Evolutionary conservation across 2,329 filamentous ascomycete genomes (phyloP).

Genomic region (Scolecobasidium constrictum): DNA sequence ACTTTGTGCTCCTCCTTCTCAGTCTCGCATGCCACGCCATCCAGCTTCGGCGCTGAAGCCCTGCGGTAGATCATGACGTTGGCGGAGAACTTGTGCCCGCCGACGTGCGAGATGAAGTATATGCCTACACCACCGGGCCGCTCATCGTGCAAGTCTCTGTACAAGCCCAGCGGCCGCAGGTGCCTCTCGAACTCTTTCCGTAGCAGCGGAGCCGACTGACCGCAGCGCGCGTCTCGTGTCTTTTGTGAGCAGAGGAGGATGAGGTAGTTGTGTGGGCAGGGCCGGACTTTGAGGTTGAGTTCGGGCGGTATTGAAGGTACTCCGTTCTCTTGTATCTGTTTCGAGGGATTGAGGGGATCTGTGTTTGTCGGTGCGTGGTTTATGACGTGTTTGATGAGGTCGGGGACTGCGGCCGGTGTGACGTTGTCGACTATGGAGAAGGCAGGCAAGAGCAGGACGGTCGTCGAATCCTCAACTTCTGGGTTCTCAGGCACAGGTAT

Average conservation of each 20-base stretch:
- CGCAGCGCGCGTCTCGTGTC: constrained; percentile 90
- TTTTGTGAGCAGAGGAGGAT: constrained; percentile 90
- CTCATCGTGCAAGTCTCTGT: constrained; percentile 78
- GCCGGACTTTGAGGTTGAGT: constrained; percentile 42
- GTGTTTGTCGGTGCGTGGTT: constrained; percentile 63
- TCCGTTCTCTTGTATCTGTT: not conserved
- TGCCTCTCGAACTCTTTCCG: constrained; percentile 82
- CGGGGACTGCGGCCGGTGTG: constrained; percentile 60
- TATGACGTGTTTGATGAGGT: constrained; percentile 61
- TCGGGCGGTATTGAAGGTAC: constrained; percentile 13
- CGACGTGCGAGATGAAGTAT: constrained; percentile 93
- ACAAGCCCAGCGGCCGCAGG: constrained; percentile 71
- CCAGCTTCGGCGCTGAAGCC: constrained; percentile 20
- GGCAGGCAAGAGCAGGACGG: constrained; percentile 71
- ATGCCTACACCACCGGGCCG: constrained; percentile 86
- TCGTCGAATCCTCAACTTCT: constrained; percentile 57
- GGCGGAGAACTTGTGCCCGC: constrained; percentile 91
- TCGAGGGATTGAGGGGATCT: constrained; percentile 40
- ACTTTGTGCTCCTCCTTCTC: constrained; percentile 8
- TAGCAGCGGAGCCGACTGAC: constrained; percentile 85
- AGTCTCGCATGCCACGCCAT: constrained; percentile 12
- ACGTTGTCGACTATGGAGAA: constrained; percentile 79
- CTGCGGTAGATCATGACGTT: constrained; percentile 87
- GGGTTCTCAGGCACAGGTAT: constrained; percentile 65
- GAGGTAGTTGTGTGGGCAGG: constrained; percentile 72